These are phyloP conservation scores for Sungouiella thailandica DNA, from an alignment of 805 yeast species.

Conservation along the genomic window DNA sequence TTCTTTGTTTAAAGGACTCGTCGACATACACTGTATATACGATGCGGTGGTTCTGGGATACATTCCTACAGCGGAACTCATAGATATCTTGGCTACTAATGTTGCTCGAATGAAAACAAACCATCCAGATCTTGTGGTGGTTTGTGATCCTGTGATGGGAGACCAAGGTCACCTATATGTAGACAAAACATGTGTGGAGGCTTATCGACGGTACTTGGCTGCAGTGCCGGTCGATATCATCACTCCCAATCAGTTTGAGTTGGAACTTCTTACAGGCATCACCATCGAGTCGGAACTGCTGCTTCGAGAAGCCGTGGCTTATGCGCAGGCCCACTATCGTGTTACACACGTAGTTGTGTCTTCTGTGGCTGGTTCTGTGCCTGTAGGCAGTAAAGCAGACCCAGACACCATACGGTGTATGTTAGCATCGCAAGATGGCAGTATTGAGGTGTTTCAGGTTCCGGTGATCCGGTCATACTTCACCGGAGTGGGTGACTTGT, in stretches of 20 bases:
- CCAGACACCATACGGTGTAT: too few relatives aligned
- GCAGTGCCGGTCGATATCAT: conserved; percentile 10
- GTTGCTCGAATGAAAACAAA: conserved; percentile 5
- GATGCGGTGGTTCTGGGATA: conserved; percentile 17
- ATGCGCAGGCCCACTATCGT: conserved; percentile 6
- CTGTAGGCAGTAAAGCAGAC: conserved; percentile 5
- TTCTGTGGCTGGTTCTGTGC: conserved; percentile 27
- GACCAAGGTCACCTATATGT: conserved; percentile 18
- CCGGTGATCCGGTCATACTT: conserved; percentile 74
- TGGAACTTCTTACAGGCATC: conserved; percentile 13
- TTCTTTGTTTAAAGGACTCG: conserved; percentile 10
- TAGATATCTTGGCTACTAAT: conserved; percentile 8
- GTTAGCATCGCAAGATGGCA: too few relatives aligned
- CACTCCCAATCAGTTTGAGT: conserved; percentile 17
- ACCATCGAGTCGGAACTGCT: conserved; percentile 5
- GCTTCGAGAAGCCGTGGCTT: conserved; percentile 9
- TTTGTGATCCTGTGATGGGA: conserved; percentile 19
- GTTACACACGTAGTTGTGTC: conserved; percentile 14
- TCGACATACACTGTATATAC: conserved; percentile 10
- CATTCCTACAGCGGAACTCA: conserved; percentile 12
- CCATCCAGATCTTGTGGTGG: conserved; percentile 14
- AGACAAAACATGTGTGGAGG: conserved; percentile 11
- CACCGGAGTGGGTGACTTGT: conserved; percentile 93
- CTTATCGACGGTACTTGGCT: conserved; percentile 8
- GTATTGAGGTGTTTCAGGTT: conserved; percentile 39